phyloP scores from a whole-genome alignment of 495 filamentous ascomycete genomes.

The Lentithecium fluviatile region DNA sequence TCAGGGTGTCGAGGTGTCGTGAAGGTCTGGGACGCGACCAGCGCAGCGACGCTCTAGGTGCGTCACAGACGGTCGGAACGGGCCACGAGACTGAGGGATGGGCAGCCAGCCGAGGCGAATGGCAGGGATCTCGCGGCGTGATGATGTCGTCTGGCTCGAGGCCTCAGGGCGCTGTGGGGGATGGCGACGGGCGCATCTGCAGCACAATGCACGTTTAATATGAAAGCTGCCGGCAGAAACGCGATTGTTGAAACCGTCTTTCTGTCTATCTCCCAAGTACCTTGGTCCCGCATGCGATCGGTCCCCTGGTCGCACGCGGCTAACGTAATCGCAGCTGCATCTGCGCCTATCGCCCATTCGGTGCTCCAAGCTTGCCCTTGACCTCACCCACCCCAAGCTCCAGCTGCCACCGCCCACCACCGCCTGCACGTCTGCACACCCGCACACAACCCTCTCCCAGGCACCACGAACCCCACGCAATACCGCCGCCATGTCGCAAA shows the following conservation, averaged over 20 bases:
- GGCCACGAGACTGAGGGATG: slow-evolving; percentile 13
- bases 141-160: slow-evolving; percentile 33
- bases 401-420: slow-evolving; percentile 3
- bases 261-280: too few species aligned
- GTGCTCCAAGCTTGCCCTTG: neutral
- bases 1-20: neutral
- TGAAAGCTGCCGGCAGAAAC: too few species aligned
- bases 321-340: slow-evolving; percentile 16
- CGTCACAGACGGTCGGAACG: neutral
- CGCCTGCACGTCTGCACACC: neutral
- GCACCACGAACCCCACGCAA: neutral
- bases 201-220: too few species aligned
- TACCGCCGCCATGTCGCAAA: slow-evolving; percentile 69
- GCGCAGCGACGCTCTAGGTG: slow-evolving; percentile 10
- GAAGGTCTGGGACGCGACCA: slow-evolving; percentile 8
- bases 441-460: neutral
- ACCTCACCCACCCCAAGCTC: neutral
- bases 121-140: slow-evolving; percentile 30
- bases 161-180: neutral
- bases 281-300: too few species aligned
- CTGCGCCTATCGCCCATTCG: slow-evolving; percentile 14
- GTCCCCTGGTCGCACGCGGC: too few species aligned
- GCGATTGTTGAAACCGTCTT: too few species aligned
- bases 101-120: slow-evolving; percentile 25
- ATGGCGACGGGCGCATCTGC: neutral